Evolutionary conservation across 2,329 filamentous ascomycete genomes (phyloP).

Genomic region (Sporothrix pallida): DNA sequence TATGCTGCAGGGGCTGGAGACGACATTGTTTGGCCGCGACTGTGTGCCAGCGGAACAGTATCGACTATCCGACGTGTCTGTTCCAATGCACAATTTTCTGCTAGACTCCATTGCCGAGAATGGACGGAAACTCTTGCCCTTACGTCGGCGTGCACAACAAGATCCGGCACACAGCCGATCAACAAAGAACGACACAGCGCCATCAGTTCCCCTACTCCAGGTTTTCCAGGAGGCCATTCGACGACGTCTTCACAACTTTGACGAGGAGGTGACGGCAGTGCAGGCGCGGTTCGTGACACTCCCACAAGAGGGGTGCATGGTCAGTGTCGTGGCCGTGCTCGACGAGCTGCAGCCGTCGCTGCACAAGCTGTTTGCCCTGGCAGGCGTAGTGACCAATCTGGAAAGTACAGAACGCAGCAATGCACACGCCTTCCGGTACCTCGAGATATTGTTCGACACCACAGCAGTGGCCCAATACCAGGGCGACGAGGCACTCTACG

Average conservation of each 20-base stretch:
- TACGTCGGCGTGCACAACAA: constrained; percentile 51
- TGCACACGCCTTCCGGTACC: constrained; percentile 68
- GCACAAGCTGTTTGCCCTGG: constrained; percentile 63
- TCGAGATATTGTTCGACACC: constrained; percentile 78
- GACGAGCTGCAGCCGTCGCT: constrained; percentile 61
- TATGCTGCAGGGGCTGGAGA: constrained; percentile 81
- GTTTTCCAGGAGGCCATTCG: constrained; percentile 71
- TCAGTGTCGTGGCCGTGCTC: constrained; percentile 71
- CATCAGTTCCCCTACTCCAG: constrained; percentile 64
- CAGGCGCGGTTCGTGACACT: constrained; percentile 63
- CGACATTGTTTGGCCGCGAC: constrained; percentile 67
- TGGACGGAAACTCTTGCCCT: constrained; percentile 52
- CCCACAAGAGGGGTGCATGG: constrained; percentile 54
- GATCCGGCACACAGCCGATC: constrained; percentile 48
- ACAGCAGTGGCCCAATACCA: constrained; percentile 72
- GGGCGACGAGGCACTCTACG: constrained; percentile 66
- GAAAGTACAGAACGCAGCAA: constrained; percentile 51
- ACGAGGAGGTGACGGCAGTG: constrained; percentile 61
- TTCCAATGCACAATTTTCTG: constrained; percentile 57
- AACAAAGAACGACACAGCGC: neutral
- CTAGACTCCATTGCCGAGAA: constrained; percentile 55
- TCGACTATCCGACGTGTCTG: constrained; percentile 56
- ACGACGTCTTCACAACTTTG: constrained; percentile 62
- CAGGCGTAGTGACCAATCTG: constrained; percentile 65
- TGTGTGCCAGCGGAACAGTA: constrained; percentile 50